Conservation (phyloP, 1,139 yeast genomes). For the Debaryomyces subglobosus region DNA sequence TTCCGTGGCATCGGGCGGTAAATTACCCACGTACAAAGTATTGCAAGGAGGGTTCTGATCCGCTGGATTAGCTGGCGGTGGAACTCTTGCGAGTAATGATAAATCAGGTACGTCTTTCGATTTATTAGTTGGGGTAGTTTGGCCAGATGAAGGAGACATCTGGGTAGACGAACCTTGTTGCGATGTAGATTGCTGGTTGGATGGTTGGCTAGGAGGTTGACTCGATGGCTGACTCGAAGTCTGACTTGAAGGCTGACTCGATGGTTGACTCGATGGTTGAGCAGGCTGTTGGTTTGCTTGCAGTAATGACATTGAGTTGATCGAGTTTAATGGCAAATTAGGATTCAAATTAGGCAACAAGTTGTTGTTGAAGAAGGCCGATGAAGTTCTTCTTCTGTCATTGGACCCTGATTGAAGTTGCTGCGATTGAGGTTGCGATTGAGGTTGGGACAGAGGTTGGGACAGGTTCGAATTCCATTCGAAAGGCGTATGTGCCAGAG, state of each 20-base stretch:
- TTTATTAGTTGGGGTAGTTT: slow-evolving; percentile 20
- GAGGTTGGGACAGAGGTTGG: slow-evolving; percentile 9
- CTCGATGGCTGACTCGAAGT: slow-evolving; percentile 9
- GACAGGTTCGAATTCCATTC: slow-evolving; percentile 30
- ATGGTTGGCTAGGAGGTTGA: slow-evolving; percentile 7
- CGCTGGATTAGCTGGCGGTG: slow-evolving; percentile 98
- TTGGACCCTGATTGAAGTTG: slow-evolving; percentile 10
- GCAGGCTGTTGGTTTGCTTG: slow-evolving; percentile 13
- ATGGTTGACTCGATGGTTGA: slow-evolving; percentile 5
- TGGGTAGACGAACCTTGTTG: slow-evolving; percentile 9
- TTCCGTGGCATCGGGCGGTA: slow-evolving; percentile 97
- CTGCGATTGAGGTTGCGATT: slow-evolving; percentile 11
- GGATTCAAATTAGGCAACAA: slow-evolving; percentile 13
- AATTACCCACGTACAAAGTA: slow-evolving; percentile 92
- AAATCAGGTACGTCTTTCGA: slow-evolving; percentile 64
- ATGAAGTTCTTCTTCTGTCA: slow-evolving; percentile 34
- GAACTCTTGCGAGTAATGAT: slow-evolving; percentile 73
- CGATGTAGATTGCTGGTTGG: slow-evolving; percentile 3
- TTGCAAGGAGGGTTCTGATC: slow-evolving; percentile 99
- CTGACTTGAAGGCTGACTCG: slow-evolving; percentile 7
- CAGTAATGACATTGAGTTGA: slow-evolving; percentile 9
- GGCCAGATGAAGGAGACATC: slow-evolving; percentile 10
- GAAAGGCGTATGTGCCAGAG: slow-evolving; percentile 28
- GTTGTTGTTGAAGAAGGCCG: slow-evolving; percentile 35
- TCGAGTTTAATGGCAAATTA: slow-evolving; percentile 11